Evolutionary conservation across 768 basidiomycete species (phyloP).

Genomic region (Psilocybe cubensis): DNA sequence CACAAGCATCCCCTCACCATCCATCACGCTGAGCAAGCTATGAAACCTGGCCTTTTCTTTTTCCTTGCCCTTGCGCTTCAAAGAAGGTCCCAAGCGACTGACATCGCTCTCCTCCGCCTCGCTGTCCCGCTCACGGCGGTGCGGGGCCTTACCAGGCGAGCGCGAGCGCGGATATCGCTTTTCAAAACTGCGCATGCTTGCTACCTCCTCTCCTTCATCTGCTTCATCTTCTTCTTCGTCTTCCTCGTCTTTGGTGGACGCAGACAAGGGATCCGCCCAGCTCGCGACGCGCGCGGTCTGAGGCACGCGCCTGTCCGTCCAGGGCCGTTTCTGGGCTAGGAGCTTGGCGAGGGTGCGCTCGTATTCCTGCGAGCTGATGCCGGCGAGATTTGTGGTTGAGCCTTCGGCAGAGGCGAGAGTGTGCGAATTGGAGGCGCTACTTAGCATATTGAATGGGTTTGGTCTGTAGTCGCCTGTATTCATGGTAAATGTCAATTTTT

Average conservation of each 20-base stretch:
- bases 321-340: constrained; percentile 43
- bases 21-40: constrained; percentile 31
- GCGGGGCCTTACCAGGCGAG: constrained; percentile 10
- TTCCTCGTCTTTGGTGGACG: constrained; percentile 23
- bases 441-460: constrained; percentile 30
- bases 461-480: constrained; percentile 31
- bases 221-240: neutral
- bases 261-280: constrained; percentile 57
- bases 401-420: constrained; percentile 23
- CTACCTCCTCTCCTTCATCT: constrained; percentile 9
- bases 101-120: constrained; percentile 21
- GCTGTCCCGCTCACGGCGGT: constrained; percentile 11
- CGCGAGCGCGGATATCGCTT: neutral
- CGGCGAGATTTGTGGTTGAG: constrained; percentile 27
- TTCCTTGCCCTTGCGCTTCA: constrained; percentile 14
- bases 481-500: constrained; percentile 13
- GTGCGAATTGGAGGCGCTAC: constrained; percentile 1
- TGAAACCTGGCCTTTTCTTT: constrained; percentile 31
- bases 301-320: constrained; percentile 29
- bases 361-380: constrained; percentile 27
- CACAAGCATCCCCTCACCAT: constrained; percentile 25
- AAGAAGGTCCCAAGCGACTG: constrained; percentile 13
- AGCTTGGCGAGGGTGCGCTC: constrained; percentile 39
- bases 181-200: neutral
- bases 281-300: constrained; percentile 49